Evolutionary conservation across 1,284 basidiomycete species (phyloP), one percentile per base, ranked within the genome.

Genomic region (Rhodotorula sp.): DNA sequence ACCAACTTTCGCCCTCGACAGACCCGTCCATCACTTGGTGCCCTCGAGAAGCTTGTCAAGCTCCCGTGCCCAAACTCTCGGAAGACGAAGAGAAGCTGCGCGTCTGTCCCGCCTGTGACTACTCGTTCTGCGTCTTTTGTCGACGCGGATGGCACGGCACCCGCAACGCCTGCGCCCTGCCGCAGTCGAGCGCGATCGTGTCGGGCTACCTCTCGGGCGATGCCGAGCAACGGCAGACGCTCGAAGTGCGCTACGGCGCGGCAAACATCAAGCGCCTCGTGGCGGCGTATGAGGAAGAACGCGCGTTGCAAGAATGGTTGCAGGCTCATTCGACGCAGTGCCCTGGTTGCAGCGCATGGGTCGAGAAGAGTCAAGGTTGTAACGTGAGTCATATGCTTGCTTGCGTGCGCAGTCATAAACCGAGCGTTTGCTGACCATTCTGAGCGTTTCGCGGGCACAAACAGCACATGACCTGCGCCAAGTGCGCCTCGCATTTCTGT

Each of bases 81-180:
- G 84, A 55, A 28, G 62, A 86, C 5, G 86, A 88, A 86, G 86
- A 86, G 58, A 83, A 87, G 70, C 82, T 92, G 31, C 85, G 90
- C 63, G 87, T 85, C 52, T 92, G 91, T 74, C 78, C 84, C 2
- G 79, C 82, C 45, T 92, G 90, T 78, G 84, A 34, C 52, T 75
- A 65, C 55, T 66, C 66, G 19, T 78, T 74, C 64, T 77, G 71
- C 66, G 85, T 86, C 5, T 88, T 89, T 74, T 92, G 90, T 78
- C 86, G 85, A 75, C 85, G 86, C 60, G 87, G 88, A 58, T 91
- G 90, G 89, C 91, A 92, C 79, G 91, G 91, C 2, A 86, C 89
- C 2, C 83, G 88, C 55, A 84, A 85, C 15, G 81, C 84, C 23
- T 92, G 91, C 73, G 85, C 86, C 5, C 85, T 89, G 21, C 85